phyloP scores from a whole-genome alignment of 306 rosid genomes.

The Parietaria judaica region DNA sequence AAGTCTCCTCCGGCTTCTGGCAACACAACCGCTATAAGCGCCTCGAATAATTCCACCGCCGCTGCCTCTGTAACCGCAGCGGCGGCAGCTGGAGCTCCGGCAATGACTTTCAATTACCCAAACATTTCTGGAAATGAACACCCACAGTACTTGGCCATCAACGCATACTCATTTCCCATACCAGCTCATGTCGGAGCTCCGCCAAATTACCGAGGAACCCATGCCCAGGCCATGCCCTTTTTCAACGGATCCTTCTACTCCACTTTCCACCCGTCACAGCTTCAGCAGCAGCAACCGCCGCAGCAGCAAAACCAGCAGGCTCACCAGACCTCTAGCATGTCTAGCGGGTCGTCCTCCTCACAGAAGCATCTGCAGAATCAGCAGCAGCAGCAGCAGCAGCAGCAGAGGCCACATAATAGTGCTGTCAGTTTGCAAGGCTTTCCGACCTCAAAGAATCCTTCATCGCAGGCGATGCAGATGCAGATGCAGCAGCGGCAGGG shows the following conservation, averaged over 20 bases:
- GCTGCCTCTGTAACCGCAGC: slow-evolving; percentile 36
- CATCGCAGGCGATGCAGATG: slow-evolving; percentile 42
- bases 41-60: slow-evolving; percentile 31
- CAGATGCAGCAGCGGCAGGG: slow-evolving; percentile 49
- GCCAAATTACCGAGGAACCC: slow-evolving; percentile 75
- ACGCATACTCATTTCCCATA: slow-evolving; percentile 76
- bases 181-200: slow-evolving; percentile 86
- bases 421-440: slow-evolving; percentile 64
- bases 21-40: slow-evolving; percentile 32
- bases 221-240: slow-evolving; percentile 68
- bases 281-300: slow-evolving; percentile 54
- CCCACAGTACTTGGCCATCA: slow-evolving; percentile 83
- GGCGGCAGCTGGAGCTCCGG: slow-evolving; percentile 41
- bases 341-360: slow-evolving; percentile 69
- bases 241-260: slow-evolving; percentile 81
- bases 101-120: slow-evolving; percentile 88
- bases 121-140: slow-evolving; percentile 66
- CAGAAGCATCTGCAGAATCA: slow-evolving; percentile 82
- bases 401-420: slow-evolving; percentile 44
- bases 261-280: slow-evolving; percentile 79
- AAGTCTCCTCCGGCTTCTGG: slow-evolving; percentile 56
- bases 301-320: slow-evolving; percentile 66
- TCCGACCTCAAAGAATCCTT: slow-evolving; percentile 54
- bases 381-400: slow-evolving; percentile 76
- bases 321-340: slow-evolving; percentile 57